These are phyloP conservation scores for Entrophospora sp. DNA, from an alignment of 192 early-diverging fungal species.

Conservation along the genomic window DNA sequence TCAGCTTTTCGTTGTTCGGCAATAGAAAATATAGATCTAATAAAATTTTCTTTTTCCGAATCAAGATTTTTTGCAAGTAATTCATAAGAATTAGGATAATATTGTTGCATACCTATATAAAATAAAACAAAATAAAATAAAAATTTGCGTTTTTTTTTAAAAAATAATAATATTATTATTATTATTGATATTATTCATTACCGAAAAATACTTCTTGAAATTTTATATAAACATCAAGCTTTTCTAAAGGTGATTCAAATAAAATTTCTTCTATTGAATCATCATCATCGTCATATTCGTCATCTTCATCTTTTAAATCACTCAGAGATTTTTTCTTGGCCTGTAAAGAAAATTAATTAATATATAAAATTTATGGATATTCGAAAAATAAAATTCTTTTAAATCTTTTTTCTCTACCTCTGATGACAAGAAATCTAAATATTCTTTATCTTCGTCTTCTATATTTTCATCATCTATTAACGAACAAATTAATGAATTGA, in stretches of 20 bases:
- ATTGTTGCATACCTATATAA: conserved; percentile 41
- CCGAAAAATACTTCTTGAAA: conserved; percentile 58
- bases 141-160: neutral
- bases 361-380: neutral
- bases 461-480: conserved; percentile 33
- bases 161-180: neutral
- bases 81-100: conserved; percentile 43
- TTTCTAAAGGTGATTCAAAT: conserved; percentile 72
- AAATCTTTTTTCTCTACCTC: conserved; percentile 25
- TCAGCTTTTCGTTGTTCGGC: conserved; percentile 26
- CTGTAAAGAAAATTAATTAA: neutral
- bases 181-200: conserved; percentile 32
- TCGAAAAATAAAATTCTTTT: neutral
- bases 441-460: conserved; percentile 32
- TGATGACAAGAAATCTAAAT: conserved; percentile 34
- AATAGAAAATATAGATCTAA: conserved; percentile 36
- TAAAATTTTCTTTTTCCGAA: conserved; percentile 38
- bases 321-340: conserved; percentile 1
- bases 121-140: neutral
- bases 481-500: neutral
- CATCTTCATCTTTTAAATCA: conserved; percentile 34
- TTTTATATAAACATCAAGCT: conserved; percentile 61
- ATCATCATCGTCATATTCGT: conserved; percentile 58
- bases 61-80: conserved; percentile 47
- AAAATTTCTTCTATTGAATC: conserved; percentile 65